Percentiles rank a stretch among this genome's conserved stretches.
Evolutionary conservation across 176 grass and related monocot species (phyloP).

Genomic region (Areca catechu): DNA sequence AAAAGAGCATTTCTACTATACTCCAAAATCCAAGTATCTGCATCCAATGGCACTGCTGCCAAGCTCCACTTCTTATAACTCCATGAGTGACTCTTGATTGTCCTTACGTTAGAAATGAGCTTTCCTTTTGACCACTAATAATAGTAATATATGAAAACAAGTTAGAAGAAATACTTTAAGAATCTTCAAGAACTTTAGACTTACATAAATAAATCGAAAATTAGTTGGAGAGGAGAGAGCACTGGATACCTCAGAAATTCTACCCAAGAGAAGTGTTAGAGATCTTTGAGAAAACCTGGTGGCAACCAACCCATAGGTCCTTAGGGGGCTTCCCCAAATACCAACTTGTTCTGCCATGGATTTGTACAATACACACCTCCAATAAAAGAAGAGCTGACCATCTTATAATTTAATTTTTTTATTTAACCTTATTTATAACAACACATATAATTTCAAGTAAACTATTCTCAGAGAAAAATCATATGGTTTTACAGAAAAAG

Average conservation of each 20-base stretch:
- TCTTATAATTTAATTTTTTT: conserved; percentile 16
- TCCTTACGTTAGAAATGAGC: conserved; percentile 29
- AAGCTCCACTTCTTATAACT: conserved; percentile 25
- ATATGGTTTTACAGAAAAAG: no score
- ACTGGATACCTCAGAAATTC: conserved; percentile 54
- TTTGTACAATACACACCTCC: conserved; percentile 76
- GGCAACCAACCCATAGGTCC: conserved; percentile 48
- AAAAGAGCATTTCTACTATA: conserved; percentile 57
- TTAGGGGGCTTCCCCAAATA: conserved; percentile 81
- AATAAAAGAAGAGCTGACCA: conserved; percentile 54
- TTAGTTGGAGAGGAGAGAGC: no score
- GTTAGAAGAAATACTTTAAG: no score
- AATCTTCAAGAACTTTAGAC: neutral
- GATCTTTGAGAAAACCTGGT: conserved; percentile 33
- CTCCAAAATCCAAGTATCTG: conserved; percentile 71
- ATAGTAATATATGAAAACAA: no score
- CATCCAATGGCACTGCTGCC: conserved; percentile 40
- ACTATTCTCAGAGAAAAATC: no score
- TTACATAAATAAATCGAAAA: neutral
- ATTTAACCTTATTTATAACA: no score
- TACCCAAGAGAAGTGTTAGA: conserved; percentile 61
- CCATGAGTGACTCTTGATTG: conserved; percentile 62
- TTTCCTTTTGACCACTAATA: conserved; percentile 64
- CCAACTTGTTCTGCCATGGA: conserved; percentile 59
- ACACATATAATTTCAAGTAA: no score